A percentile compares a stretch with the other conserved stretches of the same genome.
Evolutionary conservation across 495 filamentous ascomycete species (phyloP).

Genomic region (Cryomyces antarcticus): DNA sequence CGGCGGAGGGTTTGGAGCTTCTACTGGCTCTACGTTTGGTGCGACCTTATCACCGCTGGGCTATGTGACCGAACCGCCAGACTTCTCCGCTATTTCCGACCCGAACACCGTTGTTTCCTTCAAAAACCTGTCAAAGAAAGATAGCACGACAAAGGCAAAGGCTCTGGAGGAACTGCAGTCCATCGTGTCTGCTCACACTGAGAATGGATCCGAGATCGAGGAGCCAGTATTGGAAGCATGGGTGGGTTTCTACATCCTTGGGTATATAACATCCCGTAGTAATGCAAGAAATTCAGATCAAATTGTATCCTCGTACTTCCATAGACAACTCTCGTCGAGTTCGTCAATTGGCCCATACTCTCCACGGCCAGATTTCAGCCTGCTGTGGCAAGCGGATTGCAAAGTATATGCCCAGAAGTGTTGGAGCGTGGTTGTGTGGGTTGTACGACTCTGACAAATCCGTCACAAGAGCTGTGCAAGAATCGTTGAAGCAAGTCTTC

Average conservation of each 20-base stretch:
- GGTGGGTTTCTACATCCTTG: conserved; percentile 35
- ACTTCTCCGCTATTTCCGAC: conserved; percentile 58
- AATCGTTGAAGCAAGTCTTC: conserved; percentile 54
- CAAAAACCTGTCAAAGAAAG: conserved; percentile 83
- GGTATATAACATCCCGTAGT: conserved; percentile 9
- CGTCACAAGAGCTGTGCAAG: conserved; percentile 49
- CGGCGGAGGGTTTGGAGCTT: conserved; percentile 22
- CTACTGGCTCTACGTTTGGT: conserved; percentile 26
- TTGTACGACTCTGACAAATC: conserved; percentile 65
- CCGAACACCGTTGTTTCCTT: conserved; percentile 68
- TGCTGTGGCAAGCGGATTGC: conserved; percentile 63
- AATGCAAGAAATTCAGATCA: conserved; percentile 34
- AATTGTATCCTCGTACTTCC: conserved; percentile 67
- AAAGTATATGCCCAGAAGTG: conserved; percentile 50
- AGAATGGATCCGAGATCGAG: conserved; percentile 35
- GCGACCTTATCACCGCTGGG: conserved; percentile 42
- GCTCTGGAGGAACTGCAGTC: conserved; percentile 68
- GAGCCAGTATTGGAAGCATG: conserved; percentile 67
- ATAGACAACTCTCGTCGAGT: conserved; percentile 78
- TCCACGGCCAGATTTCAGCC: conserved; percentile 52
- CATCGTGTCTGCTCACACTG: conserved; percentile 31
- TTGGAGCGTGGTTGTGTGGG: conserved; percentile 76
- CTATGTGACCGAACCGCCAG: conserved; percentile 67
- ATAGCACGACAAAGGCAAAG: conserved; percentile 80
- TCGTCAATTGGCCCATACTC: conserved; percentile 56